Base-by-base conservation (phyloP, 352 stramenopile species). In the Phytophthora ramorum region DNA sequence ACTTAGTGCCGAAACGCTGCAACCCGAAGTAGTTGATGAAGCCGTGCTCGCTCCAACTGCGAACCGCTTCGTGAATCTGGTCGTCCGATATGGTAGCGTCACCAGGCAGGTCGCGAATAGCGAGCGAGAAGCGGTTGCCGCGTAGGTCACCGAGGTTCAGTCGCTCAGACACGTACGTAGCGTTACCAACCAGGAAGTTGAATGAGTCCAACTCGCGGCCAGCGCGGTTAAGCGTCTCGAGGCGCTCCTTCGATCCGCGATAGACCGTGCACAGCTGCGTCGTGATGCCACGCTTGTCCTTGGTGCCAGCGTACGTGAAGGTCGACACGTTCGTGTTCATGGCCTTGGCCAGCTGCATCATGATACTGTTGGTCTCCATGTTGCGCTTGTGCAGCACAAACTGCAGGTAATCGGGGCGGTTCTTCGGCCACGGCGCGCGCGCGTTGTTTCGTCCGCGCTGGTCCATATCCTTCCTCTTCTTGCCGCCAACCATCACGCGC, bases 21-120 rank as follows among this genome's bases (percentile, higher is more conserved):
- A 99, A 85, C 3, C 97, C 97, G 81, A 99, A 99, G 81, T 99
- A 99, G 69, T 99, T 99, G 66, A 99, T 96, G 74, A 99, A 99
- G 7, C 97, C 97, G 26, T 77, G 66, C 5, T 60, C n/a, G 5
- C 74, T 66, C 87, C 92, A 98, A 47, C 71, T 92, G 10, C 75
- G 60, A 34, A 97, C 82, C 0, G 85, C 86, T n/a, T 62, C 61
- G 40, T 91, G 69, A 48, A 96, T 73, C 14, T 87, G 66, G 0
- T 80, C 69, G 40, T 90, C 81, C 12, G 85, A 82, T 9, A 98
- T 76, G 7, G 78, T 59, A 4, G 67, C 45, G 13, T 81, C 70
- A 16, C 62, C 50, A 4, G 86, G 87, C 28, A 98, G 75, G 59
- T 98, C 98, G 28, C 97, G 87, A 19, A 99, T 92, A 26, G 94